Percentiles rank a stretch among this genome's conserved stretches.
Conservation (phyloP, 2,329 filamentous ascomycete species). For the Amylocarpus encephaloides region DNA sequence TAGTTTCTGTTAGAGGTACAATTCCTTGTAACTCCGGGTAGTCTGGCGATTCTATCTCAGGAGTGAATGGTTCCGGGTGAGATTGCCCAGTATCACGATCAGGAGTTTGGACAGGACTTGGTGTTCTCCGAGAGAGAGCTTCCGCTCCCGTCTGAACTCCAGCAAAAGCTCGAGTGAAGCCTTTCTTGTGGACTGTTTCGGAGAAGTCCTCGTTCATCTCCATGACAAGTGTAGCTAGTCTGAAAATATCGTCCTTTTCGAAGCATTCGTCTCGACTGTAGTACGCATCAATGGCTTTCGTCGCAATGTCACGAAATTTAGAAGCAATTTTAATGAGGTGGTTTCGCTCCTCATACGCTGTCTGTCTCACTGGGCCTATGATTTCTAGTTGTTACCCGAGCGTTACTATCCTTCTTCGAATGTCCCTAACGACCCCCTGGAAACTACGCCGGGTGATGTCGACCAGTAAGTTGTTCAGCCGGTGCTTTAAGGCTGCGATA, state of each 20-base stretch:
- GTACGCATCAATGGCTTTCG: slow-evolving; percentile 7
- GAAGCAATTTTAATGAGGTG: not conserved
- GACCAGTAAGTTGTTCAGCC: not conserved
- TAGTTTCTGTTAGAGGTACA: not conserved
- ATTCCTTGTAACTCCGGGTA: not conserved
- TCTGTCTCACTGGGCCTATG: not conserved
- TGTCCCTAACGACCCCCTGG: not conserved
- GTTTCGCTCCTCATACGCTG: not conserved
- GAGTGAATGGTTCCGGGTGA: too few relatives aligned
- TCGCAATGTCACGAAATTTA: not conserved
- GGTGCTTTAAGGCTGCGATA: slow-evolving; percentile 1
- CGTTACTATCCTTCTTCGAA: not conserved
- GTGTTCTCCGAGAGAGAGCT: too few relatives aligned
- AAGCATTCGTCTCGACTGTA: slow-evolving; percentile 8
- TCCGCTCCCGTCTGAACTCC: too few relatives aligned
- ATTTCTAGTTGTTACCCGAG: not conserved
- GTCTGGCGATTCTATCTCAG: too few relatives aligned
- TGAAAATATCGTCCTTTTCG: slow-evolving; percentile 5
- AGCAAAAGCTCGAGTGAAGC: not conserved
- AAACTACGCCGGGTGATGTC: not conserved
- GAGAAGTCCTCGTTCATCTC: not conserved
- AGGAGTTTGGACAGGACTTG: too few relatives aligned
- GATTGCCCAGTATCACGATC: too few relatives aligned
- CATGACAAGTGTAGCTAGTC: not conserved
- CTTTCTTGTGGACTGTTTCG: not conserved